Evolutionary conservation across 371 early-diverging fungal species (phyloP), one percentile per base, ranked within the genome.

Genomic region (Syncephalastrum racemosum): DNA sequence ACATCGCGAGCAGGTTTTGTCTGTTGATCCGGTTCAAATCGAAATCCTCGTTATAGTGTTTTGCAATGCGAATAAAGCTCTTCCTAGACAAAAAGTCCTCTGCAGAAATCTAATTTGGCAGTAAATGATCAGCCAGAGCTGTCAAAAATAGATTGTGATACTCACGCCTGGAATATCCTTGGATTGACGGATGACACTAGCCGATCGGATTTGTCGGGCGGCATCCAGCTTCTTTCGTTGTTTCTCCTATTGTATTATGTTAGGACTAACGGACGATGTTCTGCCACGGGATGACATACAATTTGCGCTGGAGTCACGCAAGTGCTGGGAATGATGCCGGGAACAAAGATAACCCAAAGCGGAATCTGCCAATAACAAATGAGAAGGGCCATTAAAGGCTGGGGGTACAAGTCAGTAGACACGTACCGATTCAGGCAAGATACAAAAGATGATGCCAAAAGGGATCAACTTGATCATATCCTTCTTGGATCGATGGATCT

Each of bases 261-360:
- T 15, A 48, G 25, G 12, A 19, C 24, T n/a, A 16, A 46, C 22
- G 43, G 13, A 42, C 1, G 42, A 16, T 43, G 7, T 6, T 36
- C n/a, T n/a, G 4, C 22, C 14, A 39, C 2, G 8, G 13, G 25
- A 13, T 14, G 8, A 31, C 60, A 57, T 82, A 86, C 87, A 66
- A 83, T 45, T 68, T 87, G 87, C 8, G 60, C 55, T 2, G 75
- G 74, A 18, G 77, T 80, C 14, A 87, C 57, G 61, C 85, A 84
- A 8, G 87, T 87, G 39, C 83, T 77, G 27, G 87, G 87, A 19
- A 87, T 71, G 63, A 84, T 68, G 22, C 76, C 74, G 27, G 87
- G 87, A 4, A 71, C 79, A 56, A 79, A 84, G 20, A 81, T 75
- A 25, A 87, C 79, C 48, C 77, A 63, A 44, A 87, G 66, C 13